Evolutionary conservation across 2,329 filamentous ascomycete species (phyloP).

Genomic region (Teratosphaeriaceae sp.): DNA sequence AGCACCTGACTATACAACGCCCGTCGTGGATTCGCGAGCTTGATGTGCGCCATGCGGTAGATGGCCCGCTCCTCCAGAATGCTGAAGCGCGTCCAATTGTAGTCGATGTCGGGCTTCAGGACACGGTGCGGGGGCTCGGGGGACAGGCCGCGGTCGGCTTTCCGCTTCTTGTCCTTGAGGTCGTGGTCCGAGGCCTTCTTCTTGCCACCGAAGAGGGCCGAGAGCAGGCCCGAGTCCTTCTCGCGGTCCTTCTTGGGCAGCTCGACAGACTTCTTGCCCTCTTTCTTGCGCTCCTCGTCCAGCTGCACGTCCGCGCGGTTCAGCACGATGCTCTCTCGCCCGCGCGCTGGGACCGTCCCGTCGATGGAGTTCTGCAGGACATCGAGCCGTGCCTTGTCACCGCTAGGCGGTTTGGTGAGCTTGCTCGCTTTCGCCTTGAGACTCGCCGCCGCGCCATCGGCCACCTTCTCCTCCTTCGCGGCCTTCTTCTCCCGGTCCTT

Average conservation of each 20-base stretch:
- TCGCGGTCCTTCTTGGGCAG: conserved; percentile 71
- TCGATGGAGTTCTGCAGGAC: conserved; percentile 86
- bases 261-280: conserved; percentile 58
- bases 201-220: conserved; percentile 84
- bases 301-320: conserved; percentile 72
- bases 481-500: conserved; percentile 56
- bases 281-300: conserved; percentile 77
- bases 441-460: conserved; percentile 30
- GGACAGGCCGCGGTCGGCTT: conserved; percentile 64
- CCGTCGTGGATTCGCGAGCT: conserved; percentile 91
- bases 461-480: conserved; percentile 32
- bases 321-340: conserved; percentile 75
- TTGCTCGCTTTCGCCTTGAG: conserved; percentile 38
- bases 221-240: conserved; percentile 63
- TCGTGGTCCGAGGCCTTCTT: conserved; percentile 63
- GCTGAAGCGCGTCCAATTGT: conserved; percentile 91
- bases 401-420: conserved; percentile 54
- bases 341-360: conserved; percentile 38
- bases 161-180: conserved; percentile 63
- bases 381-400: conserved; percentile 77
- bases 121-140: conserved; percentile 71
- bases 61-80: conserved; percentile 95
- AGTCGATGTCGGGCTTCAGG: conserved; percentile 82
- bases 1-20: conserved; percentile 91
- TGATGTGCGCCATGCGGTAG: conserved; percentile 98